Conservation (phyloP, 1,139 yeast species). For the Saccharomyces pastorianus region DNA sequence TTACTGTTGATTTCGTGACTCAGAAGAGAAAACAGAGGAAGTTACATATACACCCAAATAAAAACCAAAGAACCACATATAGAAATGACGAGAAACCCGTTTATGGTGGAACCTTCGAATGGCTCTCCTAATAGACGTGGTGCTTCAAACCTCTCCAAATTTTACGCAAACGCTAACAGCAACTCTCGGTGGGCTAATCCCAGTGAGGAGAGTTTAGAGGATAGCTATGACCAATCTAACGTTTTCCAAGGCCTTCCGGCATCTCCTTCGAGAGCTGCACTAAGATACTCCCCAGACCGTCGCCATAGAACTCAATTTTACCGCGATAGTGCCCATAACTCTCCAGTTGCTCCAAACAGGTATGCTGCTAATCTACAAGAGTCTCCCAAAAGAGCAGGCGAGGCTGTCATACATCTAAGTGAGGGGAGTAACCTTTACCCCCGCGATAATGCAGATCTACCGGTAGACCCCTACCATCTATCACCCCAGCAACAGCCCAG, state of each 20-base stretch:
- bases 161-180: conserved; percentile 22
- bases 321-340: conserved; percentile 27
- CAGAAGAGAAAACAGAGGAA: neutral
- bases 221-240: conserved; percentile 20
- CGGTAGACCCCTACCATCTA: conserved; percentile 1
- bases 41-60: neutral
- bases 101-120: conserved; percentile 26
- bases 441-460: neutral
- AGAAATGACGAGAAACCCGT: conserved; percentile 28
- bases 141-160: conserved; percentile 21
- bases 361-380: conserved; percentile 50
- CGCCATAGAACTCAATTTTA: conserved; percentile 27
- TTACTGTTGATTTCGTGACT: neutral
- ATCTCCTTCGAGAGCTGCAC: conserved; percentile 42
- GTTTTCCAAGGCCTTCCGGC: conserved; percentile 29
- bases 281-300: conserved; percentile 33
- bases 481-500: conserved; percentile 5
- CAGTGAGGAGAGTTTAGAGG: conserved; percentile 11
- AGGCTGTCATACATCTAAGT: conserved; percentile 41
- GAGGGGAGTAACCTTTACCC: conserved; percentile 25
- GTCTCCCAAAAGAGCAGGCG: conserved; percentile 54
- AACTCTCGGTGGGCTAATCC: conserved; percentile 4
- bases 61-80: neutral
- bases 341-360: conserved; percentile 29
- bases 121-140: conserved; percentile 24